Conservation (phyloP, 352 stramenopile genomes). For the Phytopythium chamaehyphon region DNA sequence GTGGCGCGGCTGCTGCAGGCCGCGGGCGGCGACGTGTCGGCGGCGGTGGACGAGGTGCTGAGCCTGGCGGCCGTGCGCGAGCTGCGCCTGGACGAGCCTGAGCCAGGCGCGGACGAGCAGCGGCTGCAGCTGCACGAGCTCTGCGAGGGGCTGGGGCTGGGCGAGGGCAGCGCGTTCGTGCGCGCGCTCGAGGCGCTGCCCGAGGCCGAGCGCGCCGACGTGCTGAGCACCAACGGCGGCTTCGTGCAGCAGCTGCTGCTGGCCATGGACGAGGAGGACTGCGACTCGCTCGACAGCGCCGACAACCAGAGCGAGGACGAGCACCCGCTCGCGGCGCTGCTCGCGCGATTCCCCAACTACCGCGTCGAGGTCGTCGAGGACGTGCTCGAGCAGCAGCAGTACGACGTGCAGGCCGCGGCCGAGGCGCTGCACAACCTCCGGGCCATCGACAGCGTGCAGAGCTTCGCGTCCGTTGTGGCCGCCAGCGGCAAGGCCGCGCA, state of each 20-base stretch:
- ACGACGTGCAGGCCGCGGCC: constrained; percentile 50
- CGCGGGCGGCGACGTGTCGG: constrained; percentile 36
- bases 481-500: constrained; percentile 16
- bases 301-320: constrained; percentile 27
- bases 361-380: constrained; percentile 57
- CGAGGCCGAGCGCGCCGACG: constrained; percentile 31
- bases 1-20: constrained; percentile 26
- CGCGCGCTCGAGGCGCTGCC: constrained; percentile 36
- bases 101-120: constrained; percentile 7
- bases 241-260: constrained; percentile 68
- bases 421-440: constrained; percentile 53
- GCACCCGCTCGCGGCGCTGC: constrained; percentile 49
- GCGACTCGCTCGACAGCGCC: neutral
- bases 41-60: constrained; percentile 57
- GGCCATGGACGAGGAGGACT: constrained; percentile 46
- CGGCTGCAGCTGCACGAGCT: constrained; percentile 54
- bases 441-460: constrained; percentile 53
- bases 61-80: constrained; percentile 46
- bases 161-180: constrained; percentile 48
- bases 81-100: constrained; percentile 34
- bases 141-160: constrained; percentile 47
- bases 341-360: constrained; percentile 54
- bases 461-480: constrained; percentile 48
- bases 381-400: constrained; percentile 51
- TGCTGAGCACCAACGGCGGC: constrained; percentile 41